Conservation (phyloP, 2,329 filamentous ascomycete genomes). For the Fusarium camptoceras region DNA sequence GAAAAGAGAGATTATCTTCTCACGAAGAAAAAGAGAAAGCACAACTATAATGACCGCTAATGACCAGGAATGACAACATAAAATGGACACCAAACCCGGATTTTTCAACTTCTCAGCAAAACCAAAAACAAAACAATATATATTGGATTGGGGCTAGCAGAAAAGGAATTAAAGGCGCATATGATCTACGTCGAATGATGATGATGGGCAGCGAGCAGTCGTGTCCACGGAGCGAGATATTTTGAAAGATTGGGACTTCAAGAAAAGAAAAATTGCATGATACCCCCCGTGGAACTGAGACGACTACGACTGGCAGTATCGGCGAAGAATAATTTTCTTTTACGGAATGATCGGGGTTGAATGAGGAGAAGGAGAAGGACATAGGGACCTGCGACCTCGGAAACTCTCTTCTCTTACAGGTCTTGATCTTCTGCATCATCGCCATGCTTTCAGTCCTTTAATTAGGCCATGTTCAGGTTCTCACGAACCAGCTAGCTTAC, state of each 20-base stretch:
- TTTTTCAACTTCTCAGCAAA: conserved; percentile 17
- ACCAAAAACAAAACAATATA: conserved; percentile 9
- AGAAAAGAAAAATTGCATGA: conserved; percentile 33
- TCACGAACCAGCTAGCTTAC: conserved; percentile 42
- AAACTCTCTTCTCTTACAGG: conserved; percentile 12
- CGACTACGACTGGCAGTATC: conserved; percentile 27
- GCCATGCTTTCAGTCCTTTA: conserved; percentile 28
- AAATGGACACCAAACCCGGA: conserved; percentile 18
- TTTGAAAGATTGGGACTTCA: conserved; percentile 24
- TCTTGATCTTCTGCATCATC: conserved; percentile 31
- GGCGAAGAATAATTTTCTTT: conserved; percentile 16
- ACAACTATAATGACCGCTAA: conserved; percentile 35
- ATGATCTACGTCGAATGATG: conserved; percentile 25
- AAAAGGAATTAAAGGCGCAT: conserved; percentile 12
- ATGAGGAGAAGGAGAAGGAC: background rate
- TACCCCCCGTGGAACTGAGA: conserved; percentile 38
- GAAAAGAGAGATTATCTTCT: background rate
- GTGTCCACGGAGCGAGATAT: conserved; percentile 32
- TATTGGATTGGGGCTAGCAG: conserved; percentile 13
- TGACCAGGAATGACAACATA: conserved; percentile 38
- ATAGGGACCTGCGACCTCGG: background rate
- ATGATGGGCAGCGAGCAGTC: conserved; percentile 36
- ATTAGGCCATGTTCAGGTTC: conserved; percentile 38
- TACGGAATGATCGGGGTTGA: background rate
- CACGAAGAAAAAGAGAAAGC: conserved; percentile 16